Base-by-base conservation (phyloP, 176 grass and related monocot genomes). In the bread wheat (Triticum aestivum) region DNA sequence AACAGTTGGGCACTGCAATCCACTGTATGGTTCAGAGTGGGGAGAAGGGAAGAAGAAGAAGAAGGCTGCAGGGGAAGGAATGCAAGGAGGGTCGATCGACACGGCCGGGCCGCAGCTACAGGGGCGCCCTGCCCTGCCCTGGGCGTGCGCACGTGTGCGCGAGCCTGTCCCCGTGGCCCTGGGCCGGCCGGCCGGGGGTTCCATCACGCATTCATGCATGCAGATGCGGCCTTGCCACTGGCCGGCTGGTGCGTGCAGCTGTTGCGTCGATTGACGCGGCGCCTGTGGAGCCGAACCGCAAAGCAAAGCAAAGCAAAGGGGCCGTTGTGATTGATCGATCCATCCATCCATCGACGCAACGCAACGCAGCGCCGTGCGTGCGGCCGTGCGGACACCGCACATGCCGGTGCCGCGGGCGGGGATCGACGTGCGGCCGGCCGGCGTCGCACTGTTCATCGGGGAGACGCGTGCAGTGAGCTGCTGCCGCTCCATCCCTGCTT, bases 131-230 rank as follows among this genome's bases (percentile, higher is more conserved):
- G 63, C 30, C 12, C n/a, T 45, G 34, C 44, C 4, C 29, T 75
- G 41, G 89, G 6, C 79, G 66, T 83, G 89, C 18, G 89, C 89
- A 90, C 86, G 89, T 91, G 89, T 80, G 89, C 47, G 79, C 12
- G 89, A 91, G 65, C 61, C 68, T 91, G 89, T 84, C 85, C 67
- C 81, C 56, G 3, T 42, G 74, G 73, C 44, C 72, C n/a, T 74
- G 89, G 87, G 42, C 80, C 65, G 83, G 83, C 69, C 79, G 63
- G 73, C 79, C 12, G 37, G 30, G 32, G n/a, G 84, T 83, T 79
- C 52, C 84, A 90, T 90, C 89, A 83, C 44, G 66, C 79, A 83
- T 86, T 83, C 84, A 82, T 11, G 73, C 61, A 63, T 23, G 73
- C 72, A 8, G 39, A 69, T 0, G 65, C 26, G 20, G 67, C 34